Evolutionary conservation across 305 asterid genomes (phyloP).

Genomic region (Solanum hybrid): DNA sequence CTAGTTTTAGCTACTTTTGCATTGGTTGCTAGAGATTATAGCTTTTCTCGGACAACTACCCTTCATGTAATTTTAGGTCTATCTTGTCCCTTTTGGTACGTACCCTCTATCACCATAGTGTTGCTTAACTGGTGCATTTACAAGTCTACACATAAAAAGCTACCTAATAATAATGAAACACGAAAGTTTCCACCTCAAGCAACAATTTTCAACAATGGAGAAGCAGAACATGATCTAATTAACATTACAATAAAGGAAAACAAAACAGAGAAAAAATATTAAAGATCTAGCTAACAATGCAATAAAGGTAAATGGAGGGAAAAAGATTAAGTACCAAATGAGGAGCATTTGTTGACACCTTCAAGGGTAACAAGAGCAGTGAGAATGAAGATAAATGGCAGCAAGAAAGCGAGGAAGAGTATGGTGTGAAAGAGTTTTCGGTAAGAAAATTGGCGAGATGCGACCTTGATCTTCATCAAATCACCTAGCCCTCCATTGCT

Average conservation of each 20-base stretch:
- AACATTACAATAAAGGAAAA: neutral
- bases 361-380: slow-evolving; percentile 40
- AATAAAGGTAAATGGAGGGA: neutral
- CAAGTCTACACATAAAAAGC: neutral
- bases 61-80: neutral
- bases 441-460: slow-evolving; percentile 66
- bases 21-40: neutral
- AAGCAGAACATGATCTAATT: neutral
- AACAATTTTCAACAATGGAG: neutral
- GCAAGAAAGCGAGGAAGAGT: slow-evolving; percentile 43
- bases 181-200: neutral
- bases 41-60: neutral
- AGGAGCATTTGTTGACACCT: slow-evolving; percentile 45
- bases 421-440: slow-evolving; percentile 71
- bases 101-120: neutral
- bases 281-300: neutral
- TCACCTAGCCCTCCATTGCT: slow-evolving; percentile 64
- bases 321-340: slow-evolving; percentile 20
- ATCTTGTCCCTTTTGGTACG: neutral
- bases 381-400: slow-evolving; percentile 36
- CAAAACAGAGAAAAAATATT: neutral
- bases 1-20: neutral
- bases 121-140: neutral
- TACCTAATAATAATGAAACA: neutral
- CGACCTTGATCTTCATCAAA: slow-evolving; percentile 86